A percentile compares a stretch with the other conserved stretches of the same genome.
Conservation (phyloP, 768 basidiomycete species). For the Amanita phalloides region DNA sequence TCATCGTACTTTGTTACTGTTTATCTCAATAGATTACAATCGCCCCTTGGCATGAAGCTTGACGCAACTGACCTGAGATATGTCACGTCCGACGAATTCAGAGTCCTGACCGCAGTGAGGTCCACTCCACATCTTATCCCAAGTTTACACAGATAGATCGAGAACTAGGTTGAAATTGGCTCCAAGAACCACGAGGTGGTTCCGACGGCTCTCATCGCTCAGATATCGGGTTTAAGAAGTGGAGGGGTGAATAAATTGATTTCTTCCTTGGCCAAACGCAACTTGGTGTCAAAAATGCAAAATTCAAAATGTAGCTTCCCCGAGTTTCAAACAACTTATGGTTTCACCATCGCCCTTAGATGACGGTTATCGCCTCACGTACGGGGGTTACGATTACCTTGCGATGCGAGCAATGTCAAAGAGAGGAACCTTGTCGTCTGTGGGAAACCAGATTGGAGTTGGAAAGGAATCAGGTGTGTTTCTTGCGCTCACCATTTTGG, state of each 20-base stretch:
- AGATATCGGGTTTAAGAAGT: slow-evolving; percentile 84
- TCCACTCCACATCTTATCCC: not conserved
- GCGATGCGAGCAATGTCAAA: slow-evolving; percentile 91
- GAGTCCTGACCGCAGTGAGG: slow-evolving; percentile 85
- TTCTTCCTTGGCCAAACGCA: slow-evolving; percentile 84
- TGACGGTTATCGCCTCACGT: slow-evolving; percentile 94
- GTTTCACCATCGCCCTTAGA: slow-evolving; percentile 39
- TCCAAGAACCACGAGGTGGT: slow-evolving; percentile 98
- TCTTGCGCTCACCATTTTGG: not conserved
- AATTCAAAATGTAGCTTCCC: slow-evolving; percentile 73
- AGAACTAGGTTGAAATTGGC: slow-evolving; percentile 83
- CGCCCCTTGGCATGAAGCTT: slow-evolving; percentile 57
- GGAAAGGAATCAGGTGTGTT: slow-evolving; percentile 88
- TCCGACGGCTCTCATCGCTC: slow-evolving; percentile 78
- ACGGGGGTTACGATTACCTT: slow-evolving; percentile 96
- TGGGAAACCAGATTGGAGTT: slow-evolving; percentile 97
- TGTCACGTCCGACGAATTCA: slow-evolving; percentile 84
- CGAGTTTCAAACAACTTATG: not conserved
- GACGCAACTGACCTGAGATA: slow-evolving; percentile 94
- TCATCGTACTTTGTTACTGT: not conserved
- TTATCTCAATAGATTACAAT: not conserved
- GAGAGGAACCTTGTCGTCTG: slow-evolving; percentile 77
- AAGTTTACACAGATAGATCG: not conserved
- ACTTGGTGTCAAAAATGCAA: slow-evolving; percentile 81
- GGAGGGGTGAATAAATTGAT: slow-evolving; percentile 93